These are phyloP conservation scores for Cardamine occulta DNA, from an alignment of 345 rosid genomes.

Conservation along the genomic window DNA sequence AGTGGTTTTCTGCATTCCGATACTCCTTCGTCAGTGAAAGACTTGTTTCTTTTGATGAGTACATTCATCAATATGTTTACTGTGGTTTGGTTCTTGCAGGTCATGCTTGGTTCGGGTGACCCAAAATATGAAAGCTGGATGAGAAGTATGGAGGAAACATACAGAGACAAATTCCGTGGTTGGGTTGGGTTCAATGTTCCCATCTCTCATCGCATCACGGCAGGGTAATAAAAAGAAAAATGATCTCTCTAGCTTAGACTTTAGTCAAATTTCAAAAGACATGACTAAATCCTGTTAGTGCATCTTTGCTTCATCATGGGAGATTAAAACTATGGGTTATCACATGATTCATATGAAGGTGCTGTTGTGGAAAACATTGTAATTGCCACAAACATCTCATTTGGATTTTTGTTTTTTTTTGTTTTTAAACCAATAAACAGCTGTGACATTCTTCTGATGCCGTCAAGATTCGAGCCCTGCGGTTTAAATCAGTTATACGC, in stretches of 20 bases:
- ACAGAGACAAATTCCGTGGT: slow-evolving; percentile 82
- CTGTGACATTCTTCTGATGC: slow-evolving; percentile 95
- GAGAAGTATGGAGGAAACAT: slow-evolving; percentile 69
- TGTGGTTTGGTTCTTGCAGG: slow-evolving; percentile 51
- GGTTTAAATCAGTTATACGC: slow-evolving; percentile 96
- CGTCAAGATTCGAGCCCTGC: slow-evolving; percentile 96
- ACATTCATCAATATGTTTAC: not conserved
- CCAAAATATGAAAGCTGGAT: slow-evolving; percentile 82
- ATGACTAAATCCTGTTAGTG: not conserved
- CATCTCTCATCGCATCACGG: slow-evolving; percentile 89
- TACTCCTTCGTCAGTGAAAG: not conserved
- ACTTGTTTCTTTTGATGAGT: not conserved
- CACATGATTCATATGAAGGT: slow-evolving; percentile 3
- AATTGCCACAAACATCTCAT: slow-evolving; percentile 18
- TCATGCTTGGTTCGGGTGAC: slow-evolving; percentile 96
- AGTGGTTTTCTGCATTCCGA: not conserved
- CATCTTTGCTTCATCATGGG: not conserved
- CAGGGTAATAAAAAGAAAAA: slow-evolving; percentile 61
- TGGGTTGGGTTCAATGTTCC: slow-evolving; percentile 98
- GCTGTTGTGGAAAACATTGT: not conserved
- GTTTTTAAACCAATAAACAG: slow-evolving; percentile 48
- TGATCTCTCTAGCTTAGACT: not conserved
- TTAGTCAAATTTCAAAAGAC: not conserved
- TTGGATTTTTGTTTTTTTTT: not conserved
- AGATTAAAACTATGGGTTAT: not conserved